Conservation (phyloP, 192 early-diverging fungal genomes). For the Phlyctochytrium bullatum region DNA sequence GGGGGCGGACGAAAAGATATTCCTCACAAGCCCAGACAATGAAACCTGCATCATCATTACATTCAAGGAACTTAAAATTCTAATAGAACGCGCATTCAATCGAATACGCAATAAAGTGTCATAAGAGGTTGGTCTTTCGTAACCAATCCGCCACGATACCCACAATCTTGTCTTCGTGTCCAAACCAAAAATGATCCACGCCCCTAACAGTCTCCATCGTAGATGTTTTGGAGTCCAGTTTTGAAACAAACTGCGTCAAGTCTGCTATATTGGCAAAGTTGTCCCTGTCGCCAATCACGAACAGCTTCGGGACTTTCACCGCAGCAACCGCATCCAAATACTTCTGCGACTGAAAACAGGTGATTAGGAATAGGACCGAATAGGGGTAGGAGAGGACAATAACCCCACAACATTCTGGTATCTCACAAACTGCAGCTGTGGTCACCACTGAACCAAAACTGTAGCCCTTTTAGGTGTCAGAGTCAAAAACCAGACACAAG, state of each 20-base stretch:
- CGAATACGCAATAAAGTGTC: no score
- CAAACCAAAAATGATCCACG: conserved; percentile 26
- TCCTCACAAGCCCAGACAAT: conserved; percentile 93
- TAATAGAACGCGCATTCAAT: conserved; percentile 83
- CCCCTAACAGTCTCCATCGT: conserved; percentile 2
- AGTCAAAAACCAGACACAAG: not conserved
- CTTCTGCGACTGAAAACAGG: conserved; percentile 12
- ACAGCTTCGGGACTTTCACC: not conserved
- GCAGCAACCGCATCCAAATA: conserved; percentile 13
- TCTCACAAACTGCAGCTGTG: conserved; percentile 1
- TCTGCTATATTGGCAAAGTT: conserved; percentile 17
- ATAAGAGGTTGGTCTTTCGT: no score
- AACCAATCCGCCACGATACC: conserved; percentile 18
- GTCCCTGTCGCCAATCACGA: conserved; percentile 6
- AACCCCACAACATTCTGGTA: conserved; percentile 20
- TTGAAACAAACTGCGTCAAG: conserved; percentile 1
- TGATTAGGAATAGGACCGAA: conserved; percentile 22
- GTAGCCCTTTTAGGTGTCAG: conserved; percentile 3
- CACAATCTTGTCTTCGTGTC: conserved; percentile 10
- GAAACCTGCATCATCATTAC: conserved; percentile 94
- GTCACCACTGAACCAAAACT: conserved; percentile 16
- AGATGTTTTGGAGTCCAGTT: not conserved
- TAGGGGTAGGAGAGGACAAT: conserved; percentile 15
- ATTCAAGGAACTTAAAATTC: conserved; percentile 91
- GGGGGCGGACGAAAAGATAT: conserved; percentile 87